A percentile compares a stretch with the other conserved stretches of the same genome.
Evolutionary conservation across 2,329 filamentous ascomycete genomes (phyloP).

Genomic region (Daldinia sp.): DNA sequence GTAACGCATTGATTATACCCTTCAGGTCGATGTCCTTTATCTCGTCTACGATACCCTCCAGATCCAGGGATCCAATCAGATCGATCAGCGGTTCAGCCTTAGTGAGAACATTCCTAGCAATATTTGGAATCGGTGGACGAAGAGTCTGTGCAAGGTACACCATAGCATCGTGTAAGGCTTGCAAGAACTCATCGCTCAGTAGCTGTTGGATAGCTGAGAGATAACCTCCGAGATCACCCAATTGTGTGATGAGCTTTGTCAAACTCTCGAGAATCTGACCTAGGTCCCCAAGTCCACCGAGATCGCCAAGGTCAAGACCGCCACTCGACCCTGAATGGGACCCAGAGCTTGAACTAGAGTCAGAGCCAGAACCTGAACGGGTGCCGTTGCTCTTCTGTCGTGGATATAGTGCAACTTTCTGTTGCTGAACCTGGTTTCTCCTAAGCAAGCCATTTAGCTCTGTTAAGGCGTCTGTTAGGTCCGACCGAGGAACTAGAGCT

Average conservation of each 20-base stretch:
- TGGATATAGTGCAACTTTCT: constrained; percentile 47
- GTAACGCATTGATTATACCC: constrained; percentile 50
- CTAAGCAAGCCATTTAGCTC: constrained; percentile 58
- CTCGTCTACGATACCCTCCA: constrained; percentile 48
- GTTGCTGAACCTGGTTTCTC: constrained; percentile 49
- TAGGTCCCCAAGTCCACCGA: constrained; percentile 46
- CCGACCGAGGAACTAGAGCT: constrained; percentile 59
- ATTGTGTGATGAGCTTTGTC: constrained; percentile 44
- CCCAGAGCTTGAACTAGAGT: constrained; percentile 30
- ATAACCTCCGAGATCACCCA: constrained; percentile 49
- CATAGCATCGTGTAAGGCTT: constrained; percentile 57
- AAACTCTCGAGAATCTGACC: constrained; percentile 46
- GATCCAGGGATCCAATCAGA: constrained; percentile 47
- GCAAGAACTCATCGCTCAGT: constrained; percentile 55
- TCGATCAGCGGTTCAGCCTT: constrained; percentile 50
- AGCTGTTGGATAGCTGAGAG: constrained; percentile 51
- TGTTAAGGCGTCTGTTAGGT: constrained; percentile 59
- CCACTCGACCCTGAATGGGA: constrained; percentile 36
- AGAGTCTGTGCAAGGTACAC: constrained; percentile 56
- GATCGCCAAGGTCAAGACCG: constrained; percentile 35
- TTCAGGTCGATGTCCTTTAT: constrained; percentile 52
- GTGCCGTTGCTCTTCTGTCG: constrained; percentile 44
- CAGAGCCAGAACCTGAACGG: constrained; percentile 34
- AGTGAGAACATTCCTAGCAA: constrained; percentile 46
- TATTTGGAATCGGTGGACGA: constrained; percentile 53